Conservation (phyloP, 176 grass and related monocot species). For the Ampelocalamus luodianensis region DNA sequence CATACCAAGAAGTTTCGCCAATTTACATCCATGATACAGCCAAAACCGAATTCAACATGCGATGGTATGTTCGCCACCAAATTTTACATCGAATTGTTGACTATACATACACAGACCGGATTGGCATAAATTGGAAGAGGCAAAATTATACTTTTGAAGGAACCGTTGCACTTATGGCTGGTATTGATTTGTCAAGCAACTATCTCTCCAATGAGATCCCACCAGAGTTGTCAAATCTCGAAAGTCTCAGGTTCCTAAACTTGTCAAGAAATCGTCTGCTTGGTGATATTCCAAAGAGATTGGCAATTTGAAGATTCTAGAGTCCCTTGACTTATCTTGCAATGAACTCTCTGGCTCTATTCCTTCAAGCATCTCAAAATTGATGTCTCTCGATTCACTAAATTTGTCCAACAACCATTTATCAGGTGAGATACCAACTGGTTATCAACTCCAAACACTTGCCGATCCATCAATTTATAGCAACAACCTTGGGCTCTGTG, state of each 20-base stretch:
- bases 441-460: slow-evolving; percentile 28
- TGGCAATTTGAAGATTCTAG: slow-evolving; percentile 26
- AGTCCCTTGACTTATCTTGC: slow-evolving; percentile 43
- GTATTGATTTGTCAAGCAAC: slow-evolving; percentile 46
- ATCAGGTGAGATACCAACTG: slow-evolving; percentile 32
- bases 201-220: background rate
- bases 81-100: background rate
- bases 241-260: slow-evolving; percentile 26
- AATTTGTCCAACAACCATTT: slow-evolving; percentile 24
- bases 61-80: background rate
- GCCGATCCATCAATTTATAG: slow-evolving; percentile 26
- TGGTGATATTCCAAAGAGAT: slow-evolving; percentile 4
- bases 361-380: slow-evolving; percentile 1
- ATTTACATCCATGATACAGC: slow-evolving; percentile 25
- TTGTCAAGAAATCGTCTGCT: slow-evolving; percentile 38
- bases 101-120: background rate
- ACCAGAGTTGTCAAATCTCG: slow-evolving; percentile 9
- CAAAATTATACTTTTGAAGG: slow-evolving; percentile 4
- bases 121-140: slow-evolving; percentile 41
- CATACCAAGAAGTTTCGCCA: slow-evolving; percentile 9
- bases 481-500: slow-evolving; percentile 28
- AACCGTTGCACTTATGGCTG: slow-evolving; percentile 16
- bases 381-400: background rate
- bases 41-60: background rate
- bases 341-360: slow-evolving; percentile 35